Percentiles rank a stretch among this genome's conserved stretches.
Evolutionary conservation across 768 basidiomycete species (phyloP).

Genomic region (Rhizopogon vulgaris): DNA sequence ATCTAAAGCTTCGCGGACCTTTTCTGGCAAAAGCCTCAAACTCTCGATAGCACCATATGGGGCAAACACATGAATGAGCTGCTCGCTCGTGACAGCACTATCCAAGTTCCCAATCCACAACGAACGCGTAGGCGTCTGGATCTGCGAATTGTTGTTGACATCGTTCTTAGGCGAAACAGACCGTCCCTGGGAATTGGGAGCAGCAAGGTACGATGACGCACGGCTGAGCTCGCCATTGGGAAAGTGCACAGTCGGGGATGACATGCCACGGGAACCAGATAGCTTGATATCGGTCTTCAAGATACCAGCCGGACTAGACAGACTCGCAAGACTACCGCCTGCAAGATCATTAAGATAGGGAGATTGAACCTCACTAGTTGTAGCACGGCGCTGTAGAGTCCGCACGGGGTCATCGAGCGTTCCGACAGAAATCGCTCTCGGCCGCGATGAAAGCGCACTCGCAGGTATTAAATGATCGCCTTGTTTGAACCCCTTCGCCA

Average conservation of each 20-base stretch:
- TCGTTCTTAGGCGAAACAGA: conserved; percentile 83
- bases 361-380: conserved; percentile 47
- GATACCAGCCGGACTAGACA: conserved; percentile 34
- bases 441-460: conserved; percentile 42
- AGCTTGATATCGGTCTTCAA: conserved; percentile 56
- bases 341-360: conserved; percentile 55
- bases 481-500: conserved; percentile 70
- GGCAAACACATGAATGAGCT: conserved; percentile 92
- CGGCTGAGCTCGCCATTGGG: conserved; percentile 57
- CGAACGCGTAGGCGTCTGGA: conserved; percentile 91
- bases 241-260: conserved; percentile 58
- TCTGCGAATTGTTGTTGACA: conserved; percentile 54
- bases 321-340: conserved; percentile 23
- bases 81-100: conserved; percentile 88
- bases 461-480: conserved; percentile 56
- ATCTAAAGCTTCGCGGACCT: conserved; percentile 44
- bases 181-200: conserved; percentile 63
- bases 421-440: conserved; percentile 86
- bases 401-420: conserved; percentile 78
- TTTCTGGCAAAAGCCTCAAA: conserved; percentile 90
- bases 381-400: conserved; percentile 58
- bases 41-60: conserved; percentile 98
- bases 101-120: conserved; percentile 99
- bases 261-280: conserved; percentile 34
- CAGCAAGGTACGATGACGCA: conserved; percentile 60